These are phyloP conservation scores for Beauveria medogensis DNA, from an alignment of 2,329 filamentous ascomycete species.

Conservation along the genomic window DNA sequence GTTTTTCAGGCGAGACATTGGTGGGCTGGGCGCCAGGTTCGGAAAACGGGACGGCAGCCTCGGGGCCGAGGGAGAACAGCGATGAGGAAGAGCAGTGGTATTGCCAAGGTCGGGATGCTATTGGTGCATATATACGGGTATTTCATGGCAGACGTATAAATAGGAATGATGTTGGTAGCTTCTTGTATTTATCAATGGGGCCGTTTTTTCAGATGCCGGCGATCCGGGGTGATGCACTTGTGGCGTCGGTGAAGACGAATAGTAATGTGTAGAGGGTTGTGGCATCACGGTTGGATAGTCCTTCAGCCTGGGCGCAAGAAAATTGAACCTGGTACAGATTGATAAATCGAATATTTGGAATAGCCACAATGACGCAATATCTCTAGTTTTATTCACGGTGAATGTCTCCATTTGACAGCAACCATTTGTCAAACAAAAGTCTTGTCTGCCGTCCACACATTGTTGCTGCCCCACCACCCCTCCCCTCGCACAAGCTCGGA, in stretches of 20 bases:
- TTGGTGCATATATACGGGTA: neutral
- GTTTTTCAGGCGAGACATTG: slow-evolving; percentile 86
- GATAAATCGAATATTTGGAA: neutral
- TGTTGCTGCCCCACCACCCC: slow-evolving; percentile 7
- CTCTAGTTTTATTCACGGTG: neutral
- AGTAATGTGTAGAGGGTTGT: neutral
- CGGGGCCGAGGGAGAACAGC: slow-evolving; percentile 20
- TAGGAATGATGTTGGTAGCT: neutral
- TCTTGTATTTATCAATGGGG: neutral
- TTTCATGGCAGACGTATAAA: neutral
- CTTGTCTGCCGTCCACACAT: neutral
- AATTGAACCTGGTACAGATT: neutral
- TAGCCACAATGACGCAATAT: neutral
- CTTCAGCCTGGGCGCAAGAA: neutral
- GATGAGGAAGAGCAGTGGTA: slow-evolving; percentile 8
- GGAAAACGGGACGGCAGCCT: slow-evolving; percentile 49
- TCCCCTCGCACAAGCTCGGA: slow-evolving; percentile 2
- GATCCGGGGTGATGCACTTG: neutral
- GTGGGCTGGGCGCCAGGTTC: slow-evolving; percentile 65
- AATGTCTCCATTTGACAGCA: too few relatives aligned
- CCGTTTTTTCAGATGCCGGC: neutral
- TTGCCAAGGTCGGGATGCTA: neutral
- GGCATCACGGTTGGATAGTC: neutral
- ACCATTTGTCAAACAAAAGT: slow-evolving; percentile 1
- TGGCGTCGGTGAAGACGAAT: neutral